Evolutionary conservation across 2,329 filamentous ascomycete genomes (phyloP), one percentile per base, ranked within the genome.

Genomic region (Alternaria sp.): DNA sequence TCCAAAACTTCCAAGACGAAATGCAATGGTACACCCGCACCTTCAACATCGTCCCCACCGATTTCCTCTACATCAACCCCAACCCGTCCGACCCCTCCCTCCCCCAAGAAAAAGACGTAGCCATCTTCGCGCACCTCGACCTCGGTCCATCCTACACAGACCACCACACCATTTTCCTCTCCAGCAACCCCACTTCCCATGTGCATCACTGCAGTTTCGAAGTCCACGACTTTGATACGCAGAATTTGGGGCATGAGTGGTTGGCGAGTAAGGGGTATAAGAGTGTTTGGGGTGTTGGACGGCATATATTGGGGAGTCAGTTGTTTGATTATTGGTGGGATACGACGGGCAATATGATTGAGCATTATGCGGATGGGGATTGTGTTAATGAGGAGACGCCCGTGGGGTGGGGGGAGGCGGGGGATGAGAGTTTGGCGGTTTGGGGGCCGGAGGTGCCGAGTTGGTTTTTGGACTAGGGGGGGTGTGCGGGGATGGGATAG

Each of bases 251-350:
- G 1, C 90, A 93, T 78, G 86, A 90, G 71, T 92, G 89, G 88
- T 80, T 93, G 65, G 82, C 82, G 2, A 80, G 87, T 65, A 87
- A 88, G 75, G 87, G 87, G 2, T 90, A 90, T 74, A 84, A 84
- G 71, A 86, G 84, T 69, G 89, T 89, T 65, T 93, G 90, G 90
- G 90, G 90, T 2, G 87, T 93, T 0, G 90, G 90, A 0, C 79
- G 90, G 56, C 90, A 92, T 80, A 85, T 92, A 21, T 83, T 92
- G 70, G 90, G 90, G 5, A 88, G 85, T 66, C 90, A 92, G 79
- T 87, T 92, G 55, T 93, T 92, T 69, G 89, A 92, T 72, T 92
- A 91, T 76, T 91, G 89, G 89, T 89, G 87, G 72, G 89, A 91
- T 77, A 86, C 87, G 0, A 84, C 82, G 4, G 82, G 83, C 0